Evolutionary conservation across 2,329 filamentous ascomycete genomes (phyloP), one percentile per base, ranked within the genome.

Genomic region (Aspergillus unguis): DNA sequence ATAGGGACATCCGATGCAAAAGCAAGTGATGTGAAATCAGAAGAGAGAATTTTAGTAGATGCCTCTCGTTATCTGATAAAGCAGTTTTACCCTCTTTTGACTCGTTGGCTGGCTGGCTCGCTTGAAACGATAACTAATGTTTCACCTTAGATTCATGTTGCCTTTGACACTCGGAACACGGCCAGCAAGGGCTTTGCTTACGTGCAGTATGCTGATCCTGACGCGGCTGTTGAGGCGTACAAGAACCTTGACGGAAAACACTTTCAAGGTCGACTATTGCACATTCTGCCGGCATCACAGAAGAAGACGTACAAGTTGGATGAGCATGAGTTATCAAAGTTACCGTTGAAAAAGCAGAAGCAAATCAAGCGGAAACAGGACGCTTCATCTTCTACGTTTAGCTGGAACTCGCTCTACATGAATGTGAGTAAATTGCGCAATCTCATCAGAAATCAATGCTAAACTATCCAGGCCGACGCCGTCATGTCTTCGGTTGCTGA

Each of bases 401-500:
- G 92, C 69, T 99, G 94, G 94, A 99, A 99, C 76, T 92, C 92
- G n/a, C 78, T 99, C n/a, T 99, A 94, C 72, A 95, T 99, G 88
- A 96, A 88, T 72, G 88, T 90, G 75, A 70, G 68, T 8, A 17
- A 17, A 17, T 17, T 17, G 17, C 17, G 17, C 17, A 17, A 17
- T 17, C 17, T 17, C 17, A 17, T 17, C 17, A 17, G 17, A 17
- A 17, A 17, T 17, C 17, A 17, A 17, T 44, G 52, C 63, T 68
- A 61, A 69, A 52, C 26, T 32, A 36, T 52, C 9, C 51, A 80
- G 76, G 70, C 79, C 37, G 92, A 99, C 76, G 90, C 94, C 46
- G 91, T 99, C 48, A 92, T 96, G 73, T 85, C 89, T 44, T 95
- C 92, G 5, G 84, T 96, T 56, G 90, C 94, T 44, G 84, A 86